Evolutionary conservation across 2,329 filamentous ascomycete genomes (phyloP), one percentile per base, ranked within the genome.

Genomic region (Arthrobotrys iridis): DNA sequence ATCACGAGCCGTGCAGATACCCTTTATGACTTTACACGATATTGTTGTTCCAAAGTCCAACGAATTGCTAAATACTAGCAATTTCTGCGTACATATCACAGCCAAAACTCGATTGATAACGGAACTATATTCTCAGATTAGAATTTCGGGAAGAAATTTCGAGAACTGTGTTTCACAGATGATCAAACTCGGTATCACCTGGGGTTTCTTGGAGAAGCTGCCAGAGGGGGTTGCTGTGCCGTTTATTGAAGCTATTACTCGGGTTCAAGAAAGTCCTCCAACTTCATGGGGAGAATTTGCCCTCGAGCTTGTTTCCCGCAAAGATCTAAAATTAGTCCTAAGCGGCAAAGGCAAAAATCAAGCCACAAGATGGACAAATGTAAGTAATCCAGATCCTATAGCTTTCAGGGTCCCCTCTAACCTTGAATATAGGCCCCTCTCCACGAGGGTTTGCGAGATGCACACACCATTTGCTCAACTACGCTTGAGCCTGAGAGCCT

Each of bases 161-260:
- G 84, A 87, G 3, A 87, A 90, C 77, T 87, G 91, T 77, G 90
- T 96, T 1, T 90, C 95, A 80, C 85, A 90, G 22, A 89, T 97
- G 83, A 86, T 90, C 71, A 84, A 88, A 45, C 89, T 89, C 75
- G 89, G 90, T 0, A 88, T 97, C 50, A 89, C 86, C 4, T 82
- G 83, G 7, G 84, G 86, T 22, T 84, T 93, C 55, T 86, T 98
- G 13, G 92, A 96, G 77, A 93, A 91, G 0, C 84, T 98, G 0
- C 94, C 95, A 1, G 93, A 96, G 81, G 89, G 92, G 24, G 85
- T 97, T n/a, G 87, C 91, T 63, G 88, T 90, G 1, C 91, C 92
- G 0, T 84, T 98, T 11, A 90, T 91, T 80, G 93, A 98, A 82
- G 89, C 90, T 3, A 93, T 98, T 41, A 87, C 90, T n/a, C 86